phyloP scores from a whole-genome alignment of 1,284 basidiomycete genomes.

The Leccinum solheimii region DNA sequence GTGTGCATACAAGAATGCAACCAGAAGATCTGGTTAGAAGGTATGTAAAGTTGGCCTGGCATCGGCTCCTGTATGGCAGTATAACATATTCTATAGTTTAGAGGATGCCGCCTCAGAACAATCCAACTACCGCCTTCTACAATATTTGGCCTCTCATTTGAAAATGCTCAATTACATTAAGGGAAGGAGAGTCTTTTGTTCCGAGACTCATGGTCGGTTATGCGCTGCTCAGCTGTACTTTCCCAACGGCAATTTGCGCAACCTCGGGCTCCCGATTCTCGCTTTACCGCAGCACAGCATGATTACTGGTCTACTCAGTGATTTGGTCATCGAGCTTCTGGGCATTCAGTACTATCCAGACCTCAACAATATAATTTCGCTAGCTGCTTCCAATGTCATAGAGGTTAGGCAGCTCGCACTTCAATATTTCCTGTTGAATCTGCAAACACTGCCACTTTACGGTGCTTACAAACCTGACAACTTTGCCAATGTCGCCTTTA shows the following conservation, averaged over 20 bases:
- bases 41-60: constrained; percentile 2
- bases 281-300: constrained; percentile 2
- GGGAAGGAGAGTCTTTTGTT: constrained; percentile 13
- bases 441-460: constrained; percentile 17
- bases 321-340: neutral
- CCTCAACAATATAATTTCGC: constrained; percentile 19
- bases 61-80: neutral
- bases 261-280: constrained; percentile 25
- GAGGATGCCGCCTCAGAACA: constrained; percentile 14
- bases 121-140: constrained; percentile 17
- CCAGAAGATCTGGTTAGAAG: constrained; percentile 13
- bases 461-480: constrained; percentile 18
- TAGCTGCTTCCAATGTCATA: constrained; percentile 13
- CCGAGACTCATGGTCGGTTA: constrained; percentile 10
- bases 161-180: constrained; percentile 1
- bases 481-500: constrained; percentile 17
- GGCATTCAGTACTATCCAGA: constrained; percentile 20
- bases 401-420: constrained; percentile 14
- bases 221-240: constrained; percentile 15
- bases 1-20: constrained; percentile 8
- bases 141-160: neutral
- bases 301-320: neutral
- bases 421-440: constrained; percentile 19
- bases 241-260: constrained; percentile 10
- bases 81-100: constrained; percentile 11